Percentiles rank a stretch among this genome's conserved stretches.
Evolutionary conservation across 768 basidiomycete genomes (phyloP).

Genomic region (Crucibulum laeve): DNA sequence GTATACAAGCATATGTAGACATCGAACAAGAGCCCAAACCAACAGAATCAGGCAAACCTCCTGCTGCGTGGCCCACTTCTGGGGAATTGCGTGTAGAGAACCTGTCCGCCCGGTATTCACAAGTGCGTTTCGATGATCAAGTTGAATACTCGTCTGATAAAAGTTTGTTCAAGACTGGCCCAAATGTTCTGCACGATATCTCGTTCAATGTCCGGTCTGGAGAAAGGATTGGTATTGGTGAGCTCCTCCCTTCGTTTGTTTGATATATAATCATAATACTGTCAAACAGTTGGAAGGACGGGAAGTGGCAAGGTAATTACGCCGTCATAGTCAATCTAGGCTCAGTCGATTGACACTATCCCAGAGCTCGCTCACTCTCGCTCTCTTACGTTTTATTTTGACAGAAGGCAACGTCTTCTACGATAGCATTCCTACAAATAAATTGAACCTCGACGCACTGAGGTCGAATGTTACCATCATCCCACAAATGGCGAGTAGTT

Average conservation of each 20-base stretch:
- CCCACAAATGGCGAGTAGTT: constrained; percentile 31
- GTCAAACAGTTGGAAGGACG: constrained; percentile 27
- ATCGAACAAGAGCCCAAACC: constrained; percentile 13
- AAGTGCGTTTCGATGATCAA: neutral
- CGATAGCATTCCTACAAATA: constrained; percentile 40
- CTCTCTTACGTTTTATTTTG: constrained; percentile 50
- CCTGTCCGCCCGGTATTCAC: constrained; percentile 50
- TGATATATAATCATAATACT: neutral
- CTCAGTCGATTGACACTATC: neutral
- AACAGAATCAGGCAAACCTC: constrained; percentile 36
- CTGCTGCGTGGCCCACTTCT: constrained; percentile 59
- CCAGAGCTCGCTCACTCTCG: constrained; percentile 47
- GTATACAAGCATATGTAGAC: constrained; percentile 9
- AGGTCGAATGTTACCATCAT: constrained; percentile 54
- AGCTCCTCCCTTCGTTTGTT: constrained; percentile 3
- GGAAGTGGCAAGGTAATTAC: constrained; percentile 29
- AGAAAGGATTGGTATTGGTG: constrained; percentile 48
- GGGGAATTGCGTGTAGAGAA: constrained; percentile 48
- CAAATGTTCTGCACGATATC: constrained; percentile 45
- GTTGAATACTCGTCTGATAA: neutral
- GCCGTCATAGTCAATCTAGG: neutral
- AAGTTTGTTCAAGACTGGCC: constrained; percentile 21
- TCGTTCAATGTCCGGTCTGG: constrained; percentile 45
- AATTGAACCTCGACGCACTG: constrained; percentile 48
- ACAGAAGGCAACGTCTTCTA: constrained; percentile 48